These are phyloP conservation scores for Pisolithus marmoratus DNA, from an alignment of 768 basidiomycete species.

Conservation along the genomic window DNA sequence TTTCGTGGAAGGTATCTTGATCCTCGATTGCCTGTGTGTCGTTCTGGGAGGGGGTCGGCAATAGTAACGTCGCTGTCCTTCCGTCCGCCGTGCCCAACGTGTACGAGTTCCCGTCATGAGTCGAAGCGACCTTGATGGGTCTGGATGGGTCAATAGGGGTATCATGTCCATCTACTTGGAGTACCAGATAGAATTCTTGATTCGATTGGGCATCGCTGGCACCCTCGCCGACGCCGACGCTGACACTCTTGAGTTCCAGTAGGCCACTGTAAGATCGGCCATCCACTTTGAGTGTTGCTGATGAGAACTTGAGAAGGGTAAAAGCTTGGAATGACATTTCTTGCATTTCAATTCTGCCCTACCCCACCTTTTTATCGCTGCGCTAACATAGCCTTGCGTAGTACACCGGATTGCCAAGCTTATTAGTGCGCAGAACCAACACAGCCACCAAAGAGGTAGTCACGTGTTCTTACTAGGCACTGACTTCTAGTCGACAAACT, in stretches of 20 bases:
- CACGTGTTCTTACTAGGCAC: too few species aligned
- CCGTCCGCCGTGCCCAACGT: slow-evolving; percentile 21
- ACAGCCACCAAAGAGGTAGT: too few species aligned
- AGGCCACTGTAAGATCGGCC: slow-evolving; percentile 35
- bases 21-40: slow-evolving; percentile 45
- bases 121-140: slow-evolving; percentile 32
- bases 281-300: slow-evolving; percentile 36
- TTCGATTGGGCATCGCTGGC: slow-evolving; percentile 22
- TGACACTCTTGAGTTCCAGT: slow-evolving; percentile 59
- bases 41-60: slow-evolving; percentile 18
- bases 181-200: slow-evolving; percentile 61
- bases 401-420: too few species aligned
- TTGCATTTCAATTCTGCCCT: background rate
- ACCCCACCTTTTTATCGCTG: too few species aligned
- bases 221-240: slow-evolving; percentile 33
- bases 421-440: too few species aligned
- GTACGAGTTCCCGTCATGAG: slow-evolving; percentile 1
- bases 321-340: slow-evolving; percentile 40
- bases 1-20: slow-evolving; percentile 58
- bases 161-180: slow-evolving; percentile 52
- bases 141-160: slow-evolving; percentile 54
- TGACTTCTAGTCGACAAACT: too few species aligned
- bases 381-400: too few species aligned
- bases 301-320: slow-evolving; percentile 46
- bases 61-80: slow-evolving; percentile 14